Evolutionary conservation across 2,329 filamentous ascomycete genomes (phyloP).

Genomic region (Chrysoporthe cubensis): DNA sequence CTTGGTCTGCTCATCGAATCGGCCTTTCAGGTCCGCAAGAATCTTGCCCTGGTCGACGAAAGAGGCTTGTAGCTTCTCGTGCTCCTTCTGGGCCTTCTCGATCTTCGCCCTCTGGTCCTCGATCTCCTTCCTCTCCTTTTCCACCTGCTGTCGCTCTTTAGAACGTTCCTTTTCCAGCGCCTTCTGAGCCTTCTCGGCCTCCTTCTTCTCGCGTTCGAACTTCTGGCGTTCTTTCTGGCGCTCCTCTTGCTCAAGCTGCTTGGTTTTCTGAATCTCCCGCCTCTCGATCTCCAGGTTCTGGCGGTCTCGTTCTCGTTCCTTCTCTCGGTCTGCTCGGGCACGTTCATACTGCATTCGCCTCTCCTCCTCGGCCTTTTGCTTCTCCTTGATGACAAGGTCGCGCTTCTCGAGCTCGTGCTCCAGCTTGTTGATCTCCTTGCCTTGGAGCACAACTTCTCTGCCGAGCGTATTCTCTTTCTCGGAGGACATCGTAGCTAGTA

Average conservation of each 20-base stretch:
- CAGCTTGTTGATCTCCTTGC: slow-evolving; percentile 26
- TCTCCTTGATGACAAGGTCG: slow-evolving; percentile 20
- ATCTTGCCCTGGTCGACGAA: slow-evolving; percentile 29
- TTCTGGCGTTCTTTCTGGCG: slow-evolving; percentile 19
- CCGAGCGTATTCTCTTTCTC: slow-evolving; percentile 25
- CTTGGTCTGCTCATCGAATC: slow-evolving; percentile 32
- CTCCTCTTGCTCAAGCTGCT: slow-evolving; percentile 14
- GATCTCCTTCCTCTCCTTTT: slow-evolving; percentile 20
- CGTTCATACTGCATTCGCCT: slow-evolving; percentile 17
- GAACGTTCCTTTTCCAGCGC: slow-evolving; percentile 18
- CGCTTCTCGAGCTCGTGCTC: slow-evolving; percentile 25
- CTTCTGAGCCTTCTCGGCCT: slow-evolving; percentile 21
- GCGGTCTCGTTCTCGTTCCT: slow-evolving; percentile 19
- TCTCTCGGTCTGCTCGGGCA: slow-evolving; percentile 17
- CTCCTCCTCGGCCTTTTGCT: slow-evolving; percentile 22
- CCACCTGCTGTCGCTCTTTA: slow-evolving; percentile 18
- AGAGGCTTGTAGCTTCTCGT: slow-evolving; percentile 23
- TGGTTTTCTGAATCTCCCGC: slow-evolving; percentile 10
- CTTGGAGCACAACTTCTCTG: slow-evolving; percentile 27
- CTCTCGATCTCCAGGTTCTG: slow-evolving; percentile 24
- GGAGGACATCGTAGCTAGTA: background rate
- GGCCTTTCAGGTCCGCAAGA: slow-evolving; percentile 33
- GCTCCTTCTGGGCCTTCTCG: slow-evolving; percentile 25
- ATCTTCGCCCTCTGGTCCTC: slow-evolving; percentile 16
- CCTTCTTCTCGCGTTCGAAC: slow-evolving; percentile 10